Evolutionary conservation across 768 basidiomycete genomes (phyloP).

Genomic region (Dendrothele bispora): DNA sequence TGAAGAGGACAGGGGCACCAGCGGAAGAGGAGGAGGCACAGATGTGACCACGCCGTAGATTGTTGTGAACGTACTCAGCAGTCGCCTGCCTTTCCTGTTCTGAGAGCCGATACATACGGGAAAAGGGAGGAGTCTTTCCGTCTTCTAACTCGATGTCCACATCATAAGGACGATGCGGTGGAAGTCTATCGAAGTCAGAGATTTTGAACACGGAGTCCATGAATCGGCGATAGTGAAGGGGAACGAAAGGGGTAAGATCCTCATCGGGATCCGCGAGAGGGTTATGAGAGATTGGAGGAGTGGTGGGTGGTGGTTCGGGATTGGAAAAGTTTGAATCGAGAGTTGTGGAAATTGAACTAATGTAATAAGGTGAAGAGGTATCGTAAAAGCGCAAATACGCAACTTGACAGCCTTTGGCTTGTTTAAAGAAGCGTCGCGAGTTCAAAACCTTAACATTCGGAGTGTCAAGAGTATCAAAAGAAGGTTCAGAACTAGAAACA

Average conservation of each 20-base stretch:
- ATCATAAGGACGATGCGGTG: slow-evolving; percentile 34
- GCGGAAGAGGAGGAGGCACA: slow-evolving; percentile 11
- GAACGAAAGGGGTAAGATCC: no score
- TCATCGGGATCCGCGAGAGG: no score
- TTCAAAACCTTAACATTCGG: no score
- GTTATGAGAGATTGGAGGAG: no score
- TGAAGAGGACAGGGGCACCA: slow-evolving; percentile 13
- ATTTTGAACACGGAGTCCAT: slow-evolving; percentile 25
- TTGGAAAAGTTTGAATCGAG: no score
- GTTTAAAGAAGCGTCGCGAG: no score
- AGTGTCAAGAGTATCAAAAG: not conserved
- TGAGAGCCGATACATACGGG: slow-evolving; percentile 33
- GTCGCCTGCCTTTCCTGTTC: slow-evolving; percentile 19
- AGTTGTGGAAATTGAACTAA: no score
- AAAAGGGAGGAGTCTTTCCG: slow-evolving; percentile 29
- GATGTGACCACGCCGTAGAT: slow-evolving; percentile 24
- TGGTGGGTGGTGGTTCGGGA: slow-evolving; percentile 1
- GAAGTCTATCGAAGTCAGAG: slow-evolving; percentile 23
- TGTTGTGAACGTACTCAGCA: slow-evolving; percentile 21
- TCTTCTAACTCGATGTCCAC: slow-evolving; percentile 32
- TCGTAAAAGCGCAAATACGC: no score
- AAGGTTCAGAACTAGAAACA: not conserved
- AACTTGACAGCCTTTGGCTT: no score
- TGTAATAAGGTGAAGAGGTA: no score
- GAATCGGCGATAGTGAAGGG: slow-evolving; percentile 26